phyloP scores from a whole-genome alignment of 805 yeast genomes.

The Blastobotrys peoriensis region DNA sequence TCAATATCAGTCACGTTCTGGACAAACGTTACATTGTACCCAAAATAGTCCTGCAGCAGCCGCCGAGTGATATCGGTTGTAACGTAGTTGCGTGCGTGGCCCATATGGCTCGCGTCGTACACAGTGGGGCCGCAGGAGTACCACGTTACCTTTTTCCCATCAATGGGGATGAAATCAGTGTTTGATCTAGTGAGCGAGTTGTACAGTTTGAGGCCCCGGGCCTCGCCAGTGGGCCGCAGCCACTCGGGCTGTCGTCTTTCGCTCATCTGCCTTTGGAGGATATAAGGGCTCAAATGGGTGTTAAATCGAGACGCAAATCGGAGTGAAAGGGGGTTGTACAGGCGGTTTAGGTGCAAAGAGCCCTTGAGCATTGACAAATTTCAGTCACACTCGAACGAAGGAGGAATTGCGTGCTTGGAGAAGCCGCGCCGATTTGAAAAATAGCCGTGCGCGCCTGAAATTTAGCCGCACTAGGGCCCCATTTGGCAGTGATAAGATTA shows the following conservation, averaged over 20 bases:
- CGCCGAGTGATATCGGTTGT: slow-evolving; percentile 90
- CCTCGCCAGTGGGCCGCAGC: slow-evolving; percentile 35
- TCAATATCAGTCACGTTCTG: slow-evolving; percentile 99
- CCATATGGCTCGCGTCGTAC: slow-evolving; percentile 94
- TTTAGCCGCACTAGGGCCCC: too few relatives aligned
- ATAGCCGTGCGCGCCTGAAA: too few relatives aligned
- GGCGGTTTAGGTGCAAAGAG: too few relatives aligned
- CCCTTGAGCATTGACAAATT: too few relatives aligned
- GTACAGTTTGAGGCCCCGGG: slow-evolving; percentile 51
- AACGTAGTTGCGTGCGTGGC: slow-evolving; percentile 96
- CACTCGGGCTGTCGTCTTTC: slow-evolving; percentile 59
- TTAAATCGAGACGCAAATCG: too few relatives aligned
- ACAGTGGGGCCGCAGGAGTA: slow-evolving; percentile 99
- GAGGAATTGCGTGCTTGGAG: too few relatives aligned
- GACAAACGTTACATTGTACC: slow-evolving; percentile 79
- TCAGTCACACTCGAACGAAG: too few relatives aligned
- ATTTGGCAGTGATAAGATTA: too few relatives aligned
- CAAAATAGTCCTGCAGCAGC: slow-evolving; percentile 82
- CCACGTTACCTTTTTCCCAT: slow-evolving; percentile 69
- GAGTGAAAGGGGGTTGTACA: too few relatives aligned
- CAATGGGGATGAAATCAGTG: slow-evolving; percentile 67
- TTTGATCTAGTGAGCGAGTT: slow-evolving; percentile 81
- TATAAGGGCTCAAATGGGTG: too few relatives aligned
- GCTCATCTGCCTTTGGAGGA: too few relatives aligned
- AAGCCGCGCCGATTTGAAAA: too few relatives aligned